Evolutionary conservation across 208 protist genomes (phyloP).

Genomic region (Herpetomonas tarakana): DNA sequence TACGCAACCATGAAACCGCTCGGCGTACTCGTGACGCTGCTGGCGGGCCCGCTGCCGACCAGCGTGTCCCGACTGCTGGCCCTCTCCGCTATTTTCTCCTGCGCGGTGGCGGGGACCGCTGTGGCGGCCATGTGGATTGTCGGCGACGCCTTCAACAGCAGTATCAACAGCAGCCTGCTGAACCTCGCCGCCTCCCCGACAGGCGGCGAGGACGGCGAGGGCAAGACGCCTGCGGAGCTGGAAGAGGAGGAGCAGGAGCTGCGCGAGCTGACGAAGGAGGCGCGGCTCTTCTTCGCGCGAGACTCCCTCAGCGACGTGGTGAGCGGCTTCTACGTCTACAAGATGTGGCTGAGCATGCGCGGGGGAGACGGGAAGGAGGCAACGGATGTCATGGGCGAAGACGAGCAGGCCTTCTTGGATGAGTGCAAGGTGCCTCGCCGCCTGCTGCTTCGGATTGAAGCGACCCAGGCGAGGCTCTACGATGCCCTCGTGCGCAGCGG

Average conservation of each 20-base stretch:
- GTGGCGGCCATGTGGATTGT: slow-evolving; percentile 64
- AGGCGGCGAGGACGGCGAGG: slow-evolving; percentile 10
- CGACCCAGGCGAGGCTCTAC: slow-evolving; percentile 27
- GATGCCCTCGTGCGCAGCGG: not conserved
- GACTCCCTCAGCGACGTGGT: slow-evolving; percentile 67
- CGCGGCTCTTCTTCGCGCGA: slow-evolving; percentile 72
- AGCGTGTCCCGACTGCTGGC: slow-evolving; percentile 57
- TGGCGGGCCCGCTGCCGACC: slow-evolving; percentile 44
- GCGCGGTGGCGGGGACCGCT: slow-evolving; percentile 48
- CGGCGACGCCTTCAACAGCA: slow-evolving; percentile 43
- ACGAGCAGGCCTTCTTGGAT: slow-evolving; percentile 36
- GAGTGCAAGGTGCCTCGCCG: slow-evolving; percentile 46
- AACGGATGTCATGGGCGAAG: not conserved
- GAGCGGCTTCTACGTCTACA: slow-evolving; percentile 66
- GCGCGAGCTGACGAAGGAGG: slow-evolving; percentile 47
- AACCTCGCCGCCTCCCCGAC: slow-evolving; percentile 8
- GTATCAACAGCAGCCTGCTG: slow-evolving; percentile 1
- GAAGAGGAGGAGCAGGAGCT: slow-evolving; percentile 25
- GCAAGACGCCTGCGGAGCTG: slow-evolving; percentile 7
- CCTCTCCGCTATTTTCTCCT: slow-evolving; percentile 32
- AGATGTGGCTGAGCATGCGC: slow-evolving; percentile 68
- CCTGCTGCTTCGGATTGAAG: slow-evolving; percentile 32
- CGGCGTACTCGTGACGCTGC: slow-evolving; percentile 21
- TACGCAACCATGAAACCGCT: slow-evolving; percentile 10
- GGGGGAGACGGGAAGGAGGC: slow-evolving; percentile 12